Base-by-base conservation (phyloP, 805 yeast species). In the Wickerhamiella spandovensis region DNA sequence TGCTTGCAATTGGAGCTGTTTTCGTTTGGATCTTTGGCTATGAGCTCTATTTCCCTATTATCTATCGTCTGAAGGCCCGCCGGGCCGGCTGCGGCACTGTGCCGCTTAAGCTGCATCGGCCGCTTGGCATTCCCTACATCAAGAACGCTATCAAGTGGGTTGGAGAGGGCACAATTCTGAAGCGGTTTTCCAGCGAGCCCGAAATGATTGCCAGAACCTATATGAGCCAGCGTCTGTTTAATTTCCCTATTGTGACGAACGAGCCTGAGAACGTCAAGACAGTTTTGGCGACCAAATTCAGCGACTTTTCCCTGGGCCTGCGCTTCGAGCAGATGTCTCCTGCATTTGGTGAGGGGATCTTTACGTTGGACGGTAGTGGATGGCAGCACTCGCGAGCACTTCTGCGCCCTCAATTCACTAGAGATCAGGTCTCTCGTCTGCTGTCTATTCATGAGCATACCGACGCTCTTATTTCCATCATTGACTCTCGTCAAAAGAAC, bases 341-440 rank as follows among this genome's bases (percentile, higher is more conserved):
- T 2, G 46, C 60, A 22, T 52, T 62, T 15, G 64, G 64, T 15
- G 54, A 59, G 21, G 66, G 65, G 3, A 59, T 62, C 25, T 62
- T 62, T 49, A 59, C 64, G 2, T 54, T 58, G 13, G 53, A 57
- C 20, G 66, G 65, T 21, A 57, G 57, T 15, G 61, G 57, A n/a
- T 62, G 66, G 66, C 56, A 57, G 47, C 65, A 62, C 52, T 57
- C 62, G 21, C 55, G 66, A n/a, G 56, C 64, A 3, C 22, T 62
- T 53, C 51, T 62, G 45, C 56, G 64, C 15, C 66, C 66, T 1
- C 65, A 60, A 53, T 62, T 62, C 50, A 48, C 58, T 22, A 47
- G 54, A 25, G 49, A 48, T 53, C 53, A 44, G 51, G 51, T 43
- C 21, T 42, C 39, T 17, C 54, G 53, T 32, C 24, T 55, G 51